Base-by-base conservation (phyloP, 805 yeast genomes). In the Candida sithepensis region DNA sequence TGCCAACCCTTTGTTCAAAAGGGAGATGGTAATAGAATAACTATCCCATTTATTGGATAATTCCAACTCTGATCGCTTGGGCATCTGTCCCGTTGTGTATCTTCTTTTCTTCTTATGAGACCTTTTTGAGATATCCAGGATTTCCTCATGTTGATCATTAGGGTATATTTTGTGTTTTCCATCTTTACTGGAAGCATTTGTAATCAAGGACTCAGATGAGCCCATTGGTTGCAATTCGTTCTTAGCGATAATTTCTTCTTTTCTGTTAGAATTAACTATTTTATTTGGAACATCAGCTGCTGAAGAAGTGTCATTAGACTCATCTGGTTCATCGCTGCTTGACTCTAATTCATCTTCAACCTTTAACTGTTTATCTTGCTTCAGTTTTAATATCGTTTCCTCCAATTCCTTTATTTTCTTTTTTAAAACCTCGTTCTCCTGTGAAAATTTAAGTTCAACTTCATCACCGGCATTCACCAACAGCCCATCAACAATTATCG, bases 401-500 rank as follows among this genome's bases (percentile, higher is more conserved):
- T 63, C 66, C 19, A 63, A 44, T 38, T 59, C 63, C 33, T 46
- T 52, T 3, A 63, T 59, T 32, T 60, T 63, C 33, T 43, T 51
- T 34, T 55, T 61, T 39, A 63, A 49, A 9, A 57, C 54, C 51
- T 63, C 67, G 46, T 61, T 63, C 37, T 63, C 66, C 36, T 54
- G 51, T 2, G 60, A 55, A 39, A 48, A 62, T 44, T 54, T 54
- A 41, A 60, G 39, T 42, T 63, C 65, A 7, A 38, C 47, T 30
- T 51, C 57, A 28, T 53, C 54, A 9, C 55, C 57, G 5, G 58
- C 51, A 49, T 64, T 62, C 24, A 60, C 50, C 13, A 67, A 40
- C 26, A 62, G 38, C 1, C 71, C 72, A 47, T 63, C 67, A 14
- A 66, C 67, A 0, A 68, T 54, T 2, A 67, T 59, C 1, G 66